These are phyloP conservation scores for Phytophthora rubi DNA, from an alignment of 352 stramenopile genomes.

Conservation along the genomic window DNA sequence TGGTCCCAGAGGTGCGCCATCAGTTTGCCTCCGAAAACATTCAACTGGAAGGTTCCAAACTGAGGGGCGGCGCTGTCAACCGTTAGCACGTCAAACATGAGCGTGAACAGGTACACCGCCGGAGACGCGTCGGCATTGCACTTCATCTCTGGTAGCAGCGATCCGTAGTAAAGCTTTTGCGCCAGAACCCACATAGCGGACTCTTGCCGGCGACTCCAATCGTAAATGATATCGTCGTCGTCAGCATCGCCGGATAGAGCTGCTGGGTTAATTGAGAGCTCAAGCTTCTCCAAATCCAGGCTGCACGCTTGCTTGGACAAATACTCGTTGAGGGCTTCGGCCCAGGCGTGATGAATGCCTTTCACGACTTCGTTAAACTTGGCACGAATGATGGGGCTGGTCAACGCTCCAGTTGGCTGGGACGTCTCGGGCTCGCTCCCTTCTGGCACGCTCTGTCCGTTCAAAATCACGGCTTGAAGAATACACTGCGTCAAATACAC, in stretches of 20 bases:
- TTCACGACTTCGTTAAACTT: conserved; percentile 42
- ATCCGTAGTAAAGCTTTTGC: conserved; percentile 26
- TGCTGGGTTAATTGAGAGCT: conserved; percentile 36
- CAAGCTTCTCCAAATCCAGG: conserved; percentile 19
- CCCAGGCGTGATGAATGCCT: conserved; percentile 43
- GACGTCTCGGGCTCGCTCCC: conserved; percentile 2
- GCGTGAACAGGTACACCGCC: conserved; percentile 56
- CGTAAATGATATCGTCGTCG: conserved; percentile 35
- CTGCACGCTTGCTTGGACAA: conserved; percentile 25
- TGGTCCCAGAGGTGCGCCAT: conserved; percentile 55
- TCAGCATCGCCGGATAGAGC: conserved; percentile 20
- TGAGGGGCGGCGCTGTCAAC: conserved; percentile 33
- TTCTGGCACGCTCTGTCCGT: conserved; percentile 27
- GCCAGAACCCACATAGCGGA: conserved; percentile 36
- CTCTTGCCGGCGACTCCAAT: conserved; percentile 42
- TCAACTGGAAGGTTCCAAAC: conserved; percentile 48
- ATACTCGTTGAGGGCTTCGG: conserved; percentile 22
- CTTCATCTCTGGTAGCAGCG: conserved; percentile 31
- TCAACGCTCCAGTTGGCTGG: conserved; percentile 17
- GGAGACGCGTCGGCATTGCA: conserved; percentile 39
- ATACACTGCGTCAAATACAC: conserved; percentile 61
- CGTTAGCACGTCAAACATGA: conserved; percentile 56
- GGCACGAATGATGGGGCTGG: conserved; percentile 10
- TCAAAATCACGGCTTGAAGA: conserved; percentile 51
- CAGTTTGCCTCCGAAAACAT: conserved; percentile 46